Conservation (phyloP, 1,284 basidiomycete species). For the Psilocybe mexicana region DNA sequence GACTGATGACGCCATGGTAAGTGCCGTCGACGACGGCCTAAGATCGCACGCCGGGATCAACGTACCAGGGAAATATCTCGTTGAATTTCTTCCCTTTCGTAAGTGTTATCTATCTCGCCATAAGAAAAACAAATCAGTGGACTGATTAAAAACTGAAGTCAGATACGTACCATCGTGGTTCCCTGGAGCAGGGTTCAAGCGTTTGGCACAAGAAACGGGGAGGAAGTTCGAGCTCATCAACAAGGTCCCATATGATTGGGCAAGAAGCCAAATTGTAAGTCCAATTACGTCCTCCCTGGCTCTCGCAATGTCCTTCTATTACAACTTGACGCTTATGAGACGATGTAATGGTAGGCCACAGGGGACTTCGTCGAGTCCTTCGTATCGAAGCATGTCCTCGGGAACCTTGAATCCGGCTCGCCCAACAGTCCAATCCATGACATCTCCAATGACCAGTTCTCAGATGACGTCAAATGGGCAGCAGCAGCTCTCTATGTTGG, state of each 20-base stretch:
- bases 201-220: conserved; percentile 21
- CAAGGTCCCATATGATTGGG: conserved; percentile 32
- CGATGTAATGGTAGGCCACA: conserved; percentile 24
- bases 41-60: conserved; percentile 12
- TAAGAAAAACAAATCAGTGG: neutral
- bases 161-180: conserved; percentile 43
- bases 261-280: conserved; percentile 34
- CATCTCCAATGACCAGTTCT: conserved; percentile 24
- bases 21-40: conserved; percentile 27
- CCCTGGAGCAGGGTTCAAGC: conserved; percentile 40
- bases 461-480: conserved; percentile 35
- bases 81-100: conserved; percentile 30
- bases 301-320: too few species aligned
- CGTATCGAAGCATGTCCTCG: conserved; percentile 33
- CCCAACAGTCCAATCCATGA: conserved; percentile 22
- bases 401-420: neutral
- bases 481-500: conserved; percentile 39
- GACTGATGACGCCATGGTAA: conserved; percentile 36
- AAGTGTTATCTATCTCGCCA: conserved; percentile 12
- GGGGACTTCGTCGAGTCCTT: conserved; percentile 37
- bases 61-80: conserved; percentile 27
- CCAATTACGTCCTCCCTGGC: neutral
- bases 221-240: conserved; percentile 24
- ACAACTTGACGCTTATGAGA: neutral
- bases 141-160: conserved; percentile 27